A percentile compares a stretch with the other conserved stretches of the same genome.
Evolutionary conservation across 169 alveolate genomes (phyloP).

Genomic region (Babesia bovis): DNA sequence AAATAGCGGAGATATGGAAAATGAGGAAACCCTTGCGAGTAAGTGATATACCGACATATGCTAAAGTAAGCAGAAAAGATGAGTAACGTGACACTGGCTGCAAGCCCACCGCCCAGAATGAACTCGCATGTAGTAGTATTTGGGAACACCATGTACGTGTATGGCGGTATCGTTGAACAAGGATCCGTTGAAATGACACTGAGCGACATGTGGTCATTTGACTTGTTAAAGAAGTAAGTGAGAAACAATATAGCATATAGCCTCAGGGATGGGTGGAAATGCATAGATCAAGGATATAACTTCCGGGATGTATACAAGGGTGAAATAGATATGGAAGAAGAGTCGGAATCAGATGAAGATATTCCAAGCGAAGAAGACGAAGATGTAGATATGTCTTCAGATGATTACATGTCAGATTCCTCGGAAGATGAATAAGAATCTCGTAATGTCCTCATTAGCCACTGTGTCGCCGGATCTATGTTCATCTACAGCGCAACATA

Average conservation of each 20-base stretch:
- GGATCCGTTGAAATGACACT: conserved; percentile 56
- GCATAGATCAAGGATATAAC: conserved; percentile 42
- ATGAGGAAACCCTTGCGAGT: conserved; percentile 12
- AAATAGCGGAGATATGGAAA: conserved; percentile 1
- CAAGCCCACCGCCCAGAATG: conserved; percentile 51
- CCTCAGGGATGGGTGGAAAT: conserved; percentile 58
- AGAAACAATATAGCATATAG: not conserved
- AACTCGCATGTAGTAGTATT: conserved; percentile 41
- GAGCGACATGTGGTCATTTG: conserved; percentile 58
- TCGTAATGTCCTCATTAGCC: not conserved
- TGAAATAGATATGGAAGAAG: conserved; percentile 28
- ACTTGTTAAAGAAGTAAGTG: conserved; percentile 26
- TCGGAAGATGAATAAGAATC: not conserved
- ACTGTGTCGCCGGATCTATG: not conserved
- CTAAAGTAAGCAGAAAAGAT: conserved; percentile 18
- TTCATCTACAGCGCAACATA: too few relatives aligned
- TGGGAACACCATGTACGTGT: conserved; percentile 56
- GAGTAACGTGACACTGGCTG: conserved; percentile 22
- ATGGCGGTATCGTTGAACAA: conserved; percentile 55
- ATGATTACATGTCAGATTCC: not conserved
- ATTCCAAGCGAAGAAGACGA: conserved; percentile 14
- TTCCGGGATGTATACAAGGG: conserved; percentile 48
- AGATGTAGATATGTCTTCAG: conserved; percentile 24
- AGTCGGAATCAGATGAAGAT: conserved; percentile 20
- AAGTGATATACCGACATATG: not conserved